These are phyloP conservation scores for Solanum peruvianum DNA, from an alignment of 257 asterid genomes.

Conservation along the genomic window DNA sequence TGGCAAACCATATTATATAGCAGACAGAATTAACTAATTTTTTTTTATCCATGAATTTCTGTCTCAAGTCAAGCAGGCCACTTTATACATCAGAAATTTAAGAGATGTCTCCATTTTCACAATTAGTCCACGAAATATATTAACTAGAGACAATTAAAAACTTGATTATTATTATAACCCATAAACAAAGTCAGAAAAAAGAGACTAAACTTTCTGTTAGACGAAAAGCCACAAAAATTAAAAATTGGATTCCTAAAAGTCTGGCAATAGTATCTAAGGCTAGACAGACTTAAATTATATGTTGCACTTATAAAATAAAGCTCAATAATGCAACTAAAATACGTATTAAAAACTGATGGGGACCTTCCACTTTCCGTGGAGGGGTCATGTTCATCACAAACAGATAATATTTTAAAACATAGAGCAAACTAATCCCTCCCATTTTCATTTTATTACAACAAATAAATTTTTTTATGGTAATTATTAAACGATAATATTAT, in stretches of 20 bases:
- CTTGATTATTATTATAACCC: not conserved
- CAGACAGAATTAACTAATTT: not conserved
- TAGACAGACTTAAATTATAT: not conserved
- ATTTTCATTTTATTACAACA: not conserved
- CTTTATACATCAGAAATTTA: not conserved
- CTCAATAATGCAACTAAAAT: not conserved
- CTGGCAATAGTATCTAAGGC: not conserved
- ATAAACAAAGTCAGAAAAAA: not conserved
- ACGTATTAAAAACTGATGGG: not conserved
- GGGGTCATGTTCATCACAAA: not conserved
- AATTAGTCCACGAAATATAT: not conserved
- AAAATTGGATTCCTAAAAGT: not conserved
- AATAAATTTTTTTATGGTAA: not conserved
- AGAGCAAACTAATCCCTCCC: not conserved
- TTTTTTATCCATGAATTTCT: not conserved
- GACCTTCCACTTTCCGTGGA: slow-evolving; percentile 1
- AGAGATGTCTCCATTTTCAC: not conserved
- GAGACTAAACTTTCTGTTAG: not conserved
- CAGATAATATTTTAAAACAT: not conserved
- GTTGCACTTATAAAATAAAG: not conserved
- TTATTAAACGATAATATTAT: no score
- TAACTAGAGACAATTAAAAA: not conserved
- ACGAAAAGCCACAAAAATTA: not conserved
- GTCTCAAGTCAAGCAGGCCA: not conserved
- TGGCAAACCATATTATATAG: not conserved